A percentile compares a stretch with the other conserved stretches of the same genome.
Conservation (phyloP, 179 eudicot species). For the Camellia oleifera region DNA sequence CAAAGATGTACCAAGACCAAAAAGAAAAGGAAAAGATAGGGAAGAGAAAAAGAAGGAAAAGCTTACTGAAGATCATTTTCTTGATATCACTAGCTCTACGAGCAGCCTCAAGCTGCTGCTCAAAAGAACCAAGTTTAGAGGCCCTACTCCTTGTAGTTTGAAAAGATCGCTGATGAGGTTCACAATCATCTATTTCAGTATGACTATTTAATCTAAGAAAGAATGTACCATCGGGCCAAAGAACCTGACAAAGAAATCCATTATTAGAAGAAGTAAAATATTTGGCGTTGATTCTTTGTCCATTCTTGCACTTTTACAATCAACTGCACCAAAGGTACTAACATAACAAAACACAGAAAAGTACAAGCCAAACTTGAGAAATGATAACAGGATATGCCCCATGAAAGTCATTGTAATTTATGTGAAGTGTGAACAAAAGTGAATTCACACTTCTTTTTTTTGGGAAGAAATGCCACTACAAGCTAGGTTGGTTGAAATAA, state of each 20-base stretch:
- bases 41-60: background rate
- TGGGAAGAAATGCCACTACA: background rate
- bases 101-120: constrained; percentile 88
- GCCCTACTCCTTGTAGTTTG: constrained; percentile 44
- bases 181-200: constrained; percentile 33
- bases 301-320: background rate
- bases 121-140: constrained; percentile 58
- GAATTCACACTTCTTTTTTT: background rate
- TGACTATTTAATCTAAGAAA: constrained; percentile 50
- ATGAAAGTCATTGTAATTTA: background rate
- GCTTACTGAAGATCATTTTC: constrained; percentile 80
- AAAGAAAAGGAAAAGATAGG: background rate
- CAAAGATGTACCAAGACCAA: background rate
- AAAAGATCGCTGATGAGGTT: constrained; percentile 39
- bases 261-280: constrained; percentile 9
- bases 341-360: background rate
- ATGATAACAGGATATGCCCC: background rate
- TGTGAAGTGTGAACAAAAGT: background rate
- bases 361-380: background rate
- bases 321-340: background rate
- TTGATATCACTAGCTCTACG: constrained; percentile 86
- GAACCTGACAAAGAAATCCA: constrained; percentile 47
- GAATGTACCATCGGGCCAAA: constrained; percentile 93
- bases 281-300: background rate
- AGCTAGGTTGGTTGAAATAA: background rate